Evolutionary conservation across 2,329 filamentous ascomycete species (phyloP), one percentile per base, ranked within the genome.

Genomic region (Penicillium sp.): DNA sequence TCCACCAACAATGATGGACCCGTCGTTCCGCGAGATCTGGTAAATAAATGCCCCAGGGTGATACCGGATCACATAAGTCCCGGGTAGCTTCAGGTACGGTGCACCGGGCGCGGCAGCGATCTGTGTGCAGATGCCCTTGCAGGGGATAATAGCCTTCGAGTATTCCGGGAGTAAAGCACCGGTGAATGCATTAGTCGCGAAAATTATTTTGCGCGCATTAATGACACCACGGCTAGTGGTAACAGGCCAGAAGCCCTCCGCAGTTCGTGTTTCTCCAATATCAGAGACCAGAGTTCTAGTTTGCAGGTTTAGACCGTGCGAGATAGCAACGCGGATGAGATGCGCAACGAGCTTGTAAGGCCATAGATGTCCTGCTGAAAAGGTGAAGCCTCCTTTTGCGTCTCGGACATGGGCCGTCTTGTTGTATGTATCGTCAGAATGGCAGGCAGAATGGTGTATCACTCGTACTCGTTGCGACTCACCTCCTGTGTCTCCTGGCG

Each of bases 181-280:
- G 0, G 88, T 90, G 66, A 95, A 93, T 3, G 77, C 90, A 61
- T 95, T 95, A 0, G 88, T 91, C 3, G 88, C 86, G n/a, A 95
- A 78, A 12, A 95, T 77, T 12, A 95, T 80, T 27, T 82, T 79
- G 3, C 72, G 69, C 0, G 88, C 77, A 0, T 67, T 66, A 46
- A 95, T 77, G 30, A 69, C 73, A 12, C 89, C 90, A 14, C 88
- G 81, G 0, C 77, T 67, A 0, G 64, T 66, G 1, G 22, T 51
- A 3, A 59, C 44, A 0, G 40, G 33, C 54, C 54, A 56, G 3
- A 40, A 40, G 1, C 54, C 52, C 6, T 51, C 41, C 5, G 28
- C 13, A 0, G 40, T 39, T 3, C 18, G 49, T 2, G 16, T 18
- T 35, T 53, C 38, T 4, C 34, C 47, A 1, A 58, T 50, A 16